These are phyloP conservation scores for Aeschynomene evenia DNA, from an alignment of 306 rosid species.

Conservation along the genomic window DNA sequence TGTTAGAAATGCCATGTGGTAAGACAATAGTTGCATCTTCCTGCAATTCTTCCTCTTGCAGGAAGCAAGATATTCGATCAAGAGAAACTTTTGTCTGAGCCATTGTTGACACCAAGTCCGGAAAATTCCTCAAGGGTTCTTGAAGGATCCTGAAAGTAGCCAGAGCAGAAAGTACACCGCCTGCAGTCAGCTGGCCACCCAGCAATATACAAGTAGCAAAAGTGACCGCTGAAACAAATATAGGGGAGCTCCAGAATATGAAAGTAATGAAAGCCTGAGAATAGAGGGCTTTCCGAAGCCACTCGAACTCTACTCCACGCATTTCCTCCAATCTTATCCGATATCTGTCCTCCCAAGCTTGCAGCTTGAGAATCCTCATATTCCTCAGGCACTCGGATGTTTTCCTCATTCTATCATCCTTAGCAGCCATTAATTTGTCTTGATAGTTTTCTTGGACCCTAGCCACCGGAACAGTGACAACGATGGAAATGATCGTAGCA, in stretches of 20 bases:
- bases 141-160: slow-evolving; percentile 99
- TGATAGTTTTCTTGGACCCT: slow-evolving; percentile 86
- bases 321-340: slow-evolving; percentile 74
- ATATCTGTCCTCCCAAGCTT: slow-evolving; percentile 99
- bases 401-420: slow-evolving; percentile 98
- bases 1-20: slow-evolving; percentile 68
- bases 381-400: slow-evolving; percentile 94
- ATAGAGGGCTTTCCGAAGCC: slow-evolving; percentile 91
- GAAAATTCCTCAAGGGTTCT: slow-evolving; percentile 98
- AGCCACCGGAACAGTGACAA: slow-evolving; percentile 81
- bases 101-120: slow-evolving; percentile 97
- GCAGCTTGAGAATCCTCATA: slow-evolving; percentile 96
- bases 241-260: slow-evolving; percentile 99
- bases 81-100: slow-evolving; percentile 99
- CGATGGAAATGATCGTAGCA: slow-evolving; percentile 88
- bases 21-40: slow-evolving; percentile 82
- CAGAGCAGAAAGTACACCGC: slow-evolving; percentile 95
- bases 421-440: slow-evolving; percentile 94
- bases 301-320: slow-evolving; percentile 92
- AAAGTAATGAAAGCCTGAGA: slow-evolving; percentile 98
- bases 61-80: slow-evolving; percentile 85
- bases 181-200: slow-evolving; percentile 87
- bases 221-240: slow-evolving; percentile 95
- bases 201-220: slow-evolving; percentile 81
- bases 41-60: slow-evolving; percentile 91